Percentiles rank a stretch among this genome's conserved stretches.
Conservation (phyloP, 2,329 filamentous ascomycete genomes). For the Truncatella angustata region DNA sequence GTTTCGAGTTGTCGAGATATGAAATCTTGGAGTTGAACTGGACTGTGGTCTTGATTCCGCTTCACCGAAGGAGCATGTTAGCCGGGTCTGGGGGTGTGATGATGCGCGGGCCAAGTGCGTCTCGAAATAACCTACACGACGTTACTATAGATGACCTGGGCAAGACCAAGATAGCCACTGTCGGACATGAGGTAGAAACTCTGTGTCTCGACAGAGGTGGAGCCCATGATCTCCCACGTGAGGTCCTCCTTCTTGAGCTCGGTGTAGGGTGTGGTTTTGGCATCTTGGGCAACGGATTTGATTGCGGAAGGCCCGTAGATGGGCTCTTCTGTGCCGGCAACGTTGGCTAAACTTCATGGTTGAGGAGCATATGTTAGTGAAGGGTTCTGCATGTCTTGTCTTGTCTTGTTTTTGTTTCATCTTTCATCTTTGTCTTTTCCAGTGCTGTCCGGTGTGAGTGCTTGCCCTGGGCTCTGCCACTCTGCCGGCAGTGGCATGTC, state of each 20-base stretch:
- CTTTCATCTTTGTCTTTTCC: too few relatives aligned
- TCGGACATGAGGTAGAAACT: conserved; percentile 88
- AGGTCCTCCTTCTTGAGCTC: conserved; percentile 75
- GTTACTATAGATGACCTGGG: conserved; percentile 97
- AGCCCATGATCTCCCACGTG: conserved; percentile 78
- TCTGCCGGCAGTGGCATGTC: conserved; percentile 9
- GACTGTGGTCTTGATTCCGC: conserved; percentile 83
- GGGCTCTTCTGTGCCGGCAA: conserved; percentile 94
- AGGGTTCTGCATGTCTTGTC: background rate
- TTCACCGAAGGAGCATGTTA: conserved; percentile 41
- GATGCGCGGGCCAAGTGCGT: too few relatives aligned
- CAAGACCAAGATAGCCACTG: conserved; percentile 71
- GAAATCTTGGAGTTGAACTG: conserved; percentile 97
- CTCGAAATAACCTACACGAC: conserved; percentile 68
- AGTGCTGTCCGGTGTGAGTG: too few relatives aligned
- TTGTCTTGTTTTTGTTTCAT: too few relatives aligned
- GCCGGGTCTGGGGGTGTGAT: too few relatives aligned
- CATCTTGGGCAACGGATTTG: conserved; percentile 79
- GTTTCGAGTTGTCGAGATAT: conserved; percentile 68
- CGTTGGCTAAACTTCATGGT: conserved; percentile 61
- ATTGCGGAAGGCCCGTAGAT: conserved; percentile 91
- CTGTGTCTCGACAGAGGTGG: conserved; percentile 91
- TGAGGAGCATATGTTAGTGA: conserved; percentile 18
- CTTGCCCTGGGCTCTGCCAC: background rate
- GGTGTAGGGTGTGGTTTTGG: conserved; percentile 74